phyloP scores from a whole-genome alignment of 2,329 filamentous ascomycete species.

The Camillea tinctor region DNA sequence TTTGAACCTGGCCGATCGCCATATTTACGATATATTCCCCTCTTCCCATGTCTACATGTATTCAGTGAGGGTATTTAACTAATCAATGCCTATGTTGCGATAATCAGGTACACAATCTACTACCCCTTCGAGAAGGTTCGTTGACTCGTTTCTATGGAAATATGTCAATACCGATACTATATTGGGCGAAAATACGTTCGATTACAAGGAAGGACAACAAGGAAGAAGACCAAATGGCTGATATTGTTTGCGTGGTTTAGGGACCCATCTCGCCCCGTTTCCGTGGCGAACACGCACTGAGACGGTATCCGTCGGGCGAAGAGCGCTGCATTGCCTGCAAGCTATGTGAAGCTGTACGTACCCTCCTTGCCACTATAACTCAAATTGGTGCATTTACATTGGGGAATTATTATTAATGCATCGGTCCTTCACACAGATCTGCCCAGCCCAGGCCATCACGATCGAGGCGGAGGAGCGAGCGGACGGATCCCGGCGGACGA shows the following conservation, averaged over 20 bases:
- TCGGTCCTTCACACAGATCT: slow-evolving; percentile 56
- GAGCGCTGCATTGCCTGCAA: slow-evolving; percentile 99
- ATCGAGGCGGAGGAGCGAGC: slow-evolving; percentile 98
- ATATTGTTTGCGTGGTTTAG: slow-evolving; percentile 35
- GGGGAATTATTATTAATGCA: neutral
- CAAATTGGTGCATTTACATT: neutral
- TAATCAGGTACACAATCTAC: slow-evolving; percentile 86
- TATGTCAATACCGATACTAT: neutral
- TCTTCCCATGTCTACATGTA: too few relatives aligned
- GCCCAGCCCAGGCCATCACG: slow-evolving; percentile 96
- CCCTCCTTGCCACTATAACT: neutral
- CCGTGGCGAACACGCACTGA: slow-evolving; percentile 94
- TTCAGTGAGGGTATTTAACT: neutral
- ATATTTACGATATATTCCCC: too few relatives aligned
- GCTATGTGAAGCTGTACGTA: slow-evolving; percentile 81
- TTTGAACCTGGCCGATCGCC: too few relatives aligned
- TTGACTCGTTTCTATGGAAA: slow-evolving; percentile 1
- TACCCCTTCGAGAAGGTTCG: slow-evolving; percentile 94
- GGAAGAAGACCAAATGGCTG: slow-evolving; percentile 10
- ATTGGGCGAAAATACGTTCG: neutral
- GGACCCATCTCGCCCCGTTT: slow-evolving; percentile 97
- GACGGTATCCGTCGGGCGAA: slow-evolving; percentile 94
- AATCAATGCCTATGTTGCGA: slow-evolving; percentile 6
- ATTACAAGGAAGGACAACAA: neutral
- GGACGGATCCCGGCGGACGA: slow-evolving; percentile 92